These are phyloP conservation scores for Pythium sukuiense DNA, from an alignment of 352 stramenopile species.

Conservation along the genomic window DNA sequence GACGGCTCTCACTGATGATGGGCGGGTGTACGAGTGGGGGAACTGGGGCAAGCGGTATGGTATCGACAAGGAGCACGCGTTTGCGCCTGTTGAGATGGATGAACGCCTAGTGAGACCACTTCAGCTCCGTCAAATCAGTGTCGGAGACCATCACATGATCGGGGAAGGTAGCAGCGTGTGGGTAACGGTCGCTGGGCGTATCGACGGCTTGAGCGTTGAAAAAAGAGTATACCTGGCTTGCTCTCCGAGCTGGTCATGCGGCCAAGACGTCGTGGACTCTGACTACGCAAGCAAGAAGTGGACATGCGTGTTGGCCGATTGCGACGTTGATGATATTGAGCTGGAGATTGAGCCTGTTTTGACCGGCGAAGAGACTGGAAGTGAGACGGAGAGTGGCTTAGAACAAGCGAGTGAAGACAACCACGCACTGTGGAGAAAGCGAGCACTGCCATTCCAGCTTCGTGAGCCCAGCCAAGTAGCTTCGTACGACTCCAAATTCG, in stretches of 20 bases:
- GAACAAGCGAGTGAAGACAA: neutral
- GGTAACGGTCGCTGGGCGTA: constrained; percentile 35
- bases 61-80: constrained; percentile 57
- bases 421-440: constrained; percentile 16
- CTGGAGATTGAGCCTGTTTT: constrained; percentile 12
- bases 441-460: constrained; percentile 13
- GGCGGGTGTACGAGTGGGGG: constrained; percentile 64
- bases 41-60: constrained; percentile 63
- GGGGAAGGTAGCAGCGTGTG: constrained; percentile 68
- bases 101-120: constrained; percentile 20
- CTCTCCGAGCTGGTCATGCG: constrained; percentile 30
- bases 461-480: constrained; percentile 3
- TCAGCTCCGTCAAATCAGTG: constrained; percentile 40
- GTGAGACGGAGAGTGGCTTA: neutral
- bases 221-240: constrained; percentile 31
- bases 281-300: constrained; percentile 18
- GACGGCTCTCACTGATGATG: constrained; percentile 40
- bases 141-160: constrained; percentile 57
- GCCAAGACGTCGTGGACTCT: constrained; percentile 26
- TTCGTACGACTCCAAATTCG: constrained; percentile 20
- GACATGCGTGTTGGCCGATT: constrained; percentile 45
- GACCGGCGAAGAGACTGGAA: neutral
- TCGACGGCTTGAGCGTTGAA: neutral
- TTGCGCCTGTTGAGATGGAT: constrained; percentile 45
- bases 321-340: constrained; percentile 58